phyloP scores from a whole-genome alignment of 805 yeast species.

The Wickerhamiella kazuoi region DNA sequence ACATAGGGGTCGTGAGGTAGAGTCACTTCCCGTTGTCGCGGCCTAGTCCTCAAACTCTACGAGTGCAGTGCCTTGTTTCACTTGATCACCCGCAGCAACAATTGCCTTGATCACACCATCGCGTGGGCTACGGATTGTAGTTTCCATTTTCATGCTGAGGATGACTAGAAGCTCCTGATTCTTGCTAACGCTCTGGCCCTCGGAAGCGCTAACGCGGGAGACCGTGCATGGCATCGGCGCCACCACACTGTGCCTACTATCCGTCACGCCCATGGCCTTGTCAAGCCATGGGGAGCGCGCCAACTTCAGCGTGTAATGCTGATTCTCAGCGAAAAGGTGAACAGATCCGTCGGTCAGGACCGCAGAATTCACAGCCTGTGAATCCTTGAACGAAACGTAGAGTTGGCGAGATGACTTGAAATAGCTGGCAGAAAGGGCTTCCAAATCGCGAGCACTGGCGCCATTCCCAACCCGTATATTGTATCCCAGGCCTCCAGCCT shows the following conservation, averaged over 20 bases:
- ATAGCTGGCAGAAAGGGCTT: not conserved
- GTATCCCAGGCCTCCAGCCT: not conserved
- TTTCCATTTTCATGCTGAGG: conserved; percentile 21
- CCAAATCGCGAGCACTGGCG: not conserved
- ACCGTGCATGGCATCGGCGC: conserved; percentile 21
- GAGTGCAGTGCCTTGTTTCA: conserved; percentile 18
- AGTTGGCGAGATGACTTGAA: not conserved
- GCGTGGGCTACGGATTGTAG: conserved; percentile 18
- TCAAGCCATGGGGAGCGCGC: conserved; percentile 18
- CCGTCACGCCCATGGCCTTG: conserved; percentile 14
- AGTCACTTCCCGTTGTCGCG: too few relatives aligned
- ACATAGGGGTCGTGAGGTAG: too few relatives aligned
- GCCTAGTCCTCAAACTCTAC: conserved; percentile 16
- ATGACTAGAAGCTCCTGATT: conserved; percentile 18
- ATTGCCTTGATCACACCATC: conserved; percentile 17
- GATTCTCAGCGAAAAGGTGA: conserved; percentile 18
- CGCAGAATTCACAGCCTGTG: conserved; percentile 14
- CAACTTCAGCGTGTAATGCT: conserved; percentile 13
- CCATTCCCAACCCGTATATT: not conserved
- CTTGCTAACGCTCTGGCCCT: conserved; percentile 16
- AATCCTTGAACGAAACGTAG: not conserved
- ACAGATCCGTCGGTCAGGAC: conserved; percentile 10
- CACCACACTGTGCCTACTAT: conserved; percentile 12
- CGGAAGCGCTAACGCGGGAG: conserved; percentile 13
- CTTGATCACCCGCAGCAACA: conserved; percentile 17